phyloP scores from a whole-genome alignment of 2,329 filamentous ascomycete genomes.

The Teratosphaeria viscida region DNA sequence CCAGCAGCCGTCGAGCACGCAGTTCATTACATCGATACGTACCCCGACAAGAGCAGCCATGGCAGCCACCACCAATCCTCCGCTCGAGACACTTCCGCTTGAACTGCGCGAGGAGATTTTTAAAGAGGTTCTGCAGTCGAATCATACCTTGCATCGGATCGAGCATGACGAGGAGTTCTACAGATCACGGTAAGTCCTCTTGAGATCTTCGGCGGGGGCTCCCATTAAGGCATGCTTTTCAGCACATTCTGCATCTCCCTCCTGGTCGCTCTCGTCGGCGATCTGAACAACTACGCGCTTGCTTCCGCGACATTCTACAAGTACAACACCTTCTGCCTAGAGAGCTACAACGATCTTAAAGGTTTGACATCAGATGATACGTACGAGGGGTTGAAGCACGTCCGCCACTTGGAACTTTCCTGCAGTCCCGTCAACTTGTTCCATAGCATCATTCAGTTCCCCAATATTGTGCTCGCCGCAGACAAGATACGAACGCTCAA shows the following conservation, averaged over 20 bases:
- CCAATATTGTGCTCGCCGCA: not conserved
- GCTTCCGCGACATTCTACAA: not conserved
- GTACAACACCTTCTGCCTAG: not conserved
- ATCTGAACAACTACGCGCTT: not conserved
- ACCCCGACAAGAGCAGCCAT: not conserved
- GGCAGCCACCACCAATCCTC: not conserved
- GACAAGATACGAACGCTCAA: not conserved
- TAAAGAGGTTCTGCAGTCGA: not conserved
- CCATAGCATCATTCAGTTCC: not conserved
- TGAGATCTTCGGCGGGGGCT: not conserved
- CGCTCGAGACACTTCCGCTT: not conserved
- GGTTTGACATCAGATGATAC: not conserved
- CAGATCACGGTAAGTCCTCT: not conserved
- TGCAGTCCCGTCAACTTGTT: not conserved
- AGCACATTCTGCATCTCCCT: not conserved
- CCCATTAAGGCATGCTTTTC: not conserved
- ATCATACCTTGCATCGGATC: not conserved
- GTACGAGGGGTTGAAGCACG: not conserved
- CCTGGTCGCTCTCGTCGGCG: not conserved
- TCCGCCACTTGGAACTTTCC: not conserved
- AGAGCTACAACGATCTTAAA: not conserved
- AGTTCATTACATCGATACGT: not conserved
- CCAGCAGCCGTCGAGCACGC: not conserved
- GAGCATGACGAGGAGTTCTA: not conserved
- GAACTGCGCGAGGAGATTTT: not conserved